phyloP scores from a whole-genome alignment of 805 yeast genomes.

The Hanseniaspora hatyaiensis region DNA sequence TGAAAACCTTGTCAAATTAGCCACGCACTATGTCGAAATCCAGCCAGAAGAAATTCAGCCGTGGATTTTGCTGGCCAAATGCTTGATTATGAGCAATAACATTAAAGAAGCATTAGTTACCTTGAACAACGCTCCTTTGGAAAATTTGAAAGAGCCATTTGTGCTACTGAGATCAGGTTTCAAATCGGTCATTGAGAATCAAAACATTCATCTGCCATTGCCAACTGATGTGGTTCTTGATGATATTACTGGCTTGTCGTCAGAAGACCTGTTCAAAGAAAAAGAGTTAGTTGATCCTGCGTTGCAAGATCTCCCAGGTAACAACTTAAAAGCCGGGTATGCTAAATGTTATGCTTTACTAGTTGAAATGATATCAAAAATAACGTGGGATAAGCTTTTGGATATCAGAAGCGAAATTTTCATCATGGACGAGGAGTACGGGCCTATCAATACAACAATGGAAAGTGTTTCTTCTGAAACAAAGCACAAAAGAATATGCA shows the following conservation, averaged over 20 bases:
- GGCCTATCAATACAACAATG: conserved; percentile 17
- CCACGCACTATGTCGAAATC: conserved; percentile 36
- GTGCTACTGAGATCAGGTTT: conserved; percentile 29
- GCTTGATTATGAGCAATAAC: conserved; percentile 51
- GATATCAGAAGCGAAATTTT: conserved; percentile 51
- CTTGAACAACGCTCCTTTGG: conserved; percentile 73
- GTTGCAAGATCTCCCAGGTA: conserved; percentile 53
- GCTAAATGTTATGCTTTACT: conserved; percentile 48
- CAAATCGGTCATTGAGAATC: conserved; percentile 19
- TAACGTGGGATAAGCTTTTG: conserved; percentile 64
- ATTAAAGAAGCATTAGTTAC: conserved; percentile 62
- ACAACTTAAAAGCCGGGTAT: conserved; percentile 50
- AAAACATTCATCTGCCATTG: conserved; percentile 54
- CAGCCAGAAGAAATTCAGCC: conserved; percentile 66
- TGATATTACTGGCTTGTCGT: conserved; percentile 56
- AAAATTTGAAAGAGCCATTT: conserved; percentile 52
- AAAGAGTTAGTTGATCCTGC: conserved; percentile 54
- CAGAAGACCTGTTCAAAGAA: conserved; percentile 53
- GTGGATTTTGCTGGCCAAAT: conserved; percentile 57
- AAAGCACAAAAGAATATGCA: conserved; percentile 46
- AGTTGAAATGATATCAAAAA: conserved; percentile 50
- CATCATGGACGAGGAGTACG: conserved; percentile 56
- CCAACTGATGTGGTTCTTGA: conserved; percentile 63
- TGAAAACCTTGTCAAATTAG: neutral
- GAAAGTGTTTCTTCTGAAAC: neutral